A percentile compares a stretch with the other conserved stretches of the same genome.
phyloP scores from a whole-genome alignment of 2,329 filamentous ascomycete species.

The Stromatinia cepivora region DNA sequence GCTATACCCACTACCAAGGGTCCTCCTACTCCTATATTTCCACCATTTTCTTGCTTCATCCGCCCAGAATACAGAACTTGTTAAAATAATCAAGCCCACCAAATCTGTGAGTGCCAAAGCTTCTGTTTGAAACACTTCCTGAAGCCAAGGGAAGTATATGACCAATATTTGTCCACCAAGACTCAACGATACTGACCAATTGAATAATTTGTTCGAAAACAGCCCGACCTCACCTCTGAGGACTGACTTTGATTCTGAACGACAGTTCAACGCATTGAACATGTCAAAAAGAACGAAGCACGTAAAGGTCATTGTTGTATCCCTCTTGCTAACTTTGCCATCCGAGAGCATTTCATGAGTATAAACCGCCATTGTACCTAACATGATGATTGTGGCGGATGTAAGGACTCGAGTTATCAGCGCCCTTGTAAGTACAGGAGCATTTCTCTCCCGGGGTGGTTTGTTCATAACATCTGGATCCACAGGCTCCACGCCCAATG shows the following conservation, averaged over 20 bases:
- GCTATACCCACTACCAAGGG: constrained; percentile 62
- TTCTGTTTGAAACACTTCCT: constrained; percentile 95
- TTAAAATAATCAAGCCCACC: constrained; percentile 68
- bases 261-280: constrained; percentile 96
- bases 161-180: constrained; percentile 84
- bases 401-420: constrained; percentile 84
- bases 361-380: constrained; percentile 89
- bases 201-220: constrained; percentile 90
- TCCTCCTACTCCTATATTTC: constrained; percentile 55
- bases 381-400: constrained; percentile 85
- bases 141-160: constrained; percentile 91
- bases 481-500: constrained; percentile 90
- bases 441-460: constrained; percentile 81
- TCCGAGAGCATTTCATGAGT: constrained; percentile 86
- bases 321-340: constrained; percentile 80
- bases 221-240: constrained; percentile 81
- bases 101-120: constrained; percentile 74
- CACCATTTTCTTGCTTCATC: constrained; percentile 88
- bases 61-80: constrained; percentile 91
- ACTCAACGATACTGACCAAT: constrained; percentile 87
- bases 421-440: constrained; percentile 83
- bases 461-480: constrained; percentile 92
- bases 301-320: constrained; percentile 99
- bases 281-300: constrained; percentile 99
- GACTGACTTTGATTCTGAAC: constrained; percentile 86